Conservation (phyloP, 441 rosid genomes). For the Gossypium aridum region DNA sequence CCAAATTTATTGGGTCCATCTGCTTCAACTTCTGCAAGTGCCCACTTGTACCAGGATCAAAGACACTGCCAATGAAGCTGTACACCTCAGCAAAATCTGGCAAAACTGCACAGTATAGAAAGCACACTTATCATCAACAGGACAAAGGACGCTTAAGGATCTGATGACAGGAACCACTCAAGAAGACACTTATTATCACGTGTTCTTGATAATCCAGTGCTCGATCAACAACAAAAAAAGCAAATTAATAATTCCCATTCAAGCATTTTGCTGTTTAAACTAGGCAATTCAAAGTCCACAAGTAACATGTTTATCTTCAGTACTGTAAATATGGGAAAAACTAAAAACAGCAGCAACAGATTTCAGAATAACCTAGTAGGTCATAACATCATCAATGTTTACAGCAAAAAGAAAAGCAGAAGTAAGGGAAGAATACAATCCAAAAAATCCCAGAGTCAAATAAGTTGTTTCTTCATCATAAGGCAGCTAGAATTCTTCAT, state of each 20-base stretch:
- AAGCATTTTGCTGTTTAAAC: neutral
- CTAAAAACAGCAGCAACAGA: neutral
- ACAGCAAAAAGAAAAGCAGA: neutral
- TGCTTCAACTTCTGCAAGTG: conserved; percentile 76
- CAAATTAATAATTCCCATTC: neutral
- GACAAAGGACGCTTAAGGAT: neutral
- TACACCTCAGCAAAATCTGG: conserved; percentile 94
- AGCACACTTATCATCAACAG: neutral
- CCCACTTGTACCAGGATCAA: conserved; percentile 64
- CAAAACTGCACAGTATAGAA: conserved; percentile 51
- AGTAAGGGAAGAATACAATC: neutral
- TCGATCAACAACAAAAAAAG: neutral
- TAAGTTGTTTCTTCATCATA: neutral
- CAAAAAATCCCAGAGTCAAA: neutral
- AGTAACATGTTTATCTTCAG: neutral
- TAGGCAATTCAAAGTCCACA: neutral
- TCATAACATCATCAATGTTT: neutral
- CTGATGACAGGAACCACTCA: neutral
- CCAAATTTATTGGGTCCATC: conserved; percentile 87
- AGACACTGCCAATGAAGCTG: conserved; percentile 88
- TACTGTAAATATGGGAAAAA: neutral
- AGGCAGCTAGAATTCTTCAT: neutral
- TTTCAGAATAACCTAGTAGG: neutral
- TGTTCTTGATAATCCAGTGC: neutral
- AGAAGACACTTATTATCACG: neutral